Evolutionary conservation across 1,284 basidiomycete species (phyloP), one percentile per base, ranked within the genome.

Genomic region (Neotropicomus parvogracilis): DNA sequence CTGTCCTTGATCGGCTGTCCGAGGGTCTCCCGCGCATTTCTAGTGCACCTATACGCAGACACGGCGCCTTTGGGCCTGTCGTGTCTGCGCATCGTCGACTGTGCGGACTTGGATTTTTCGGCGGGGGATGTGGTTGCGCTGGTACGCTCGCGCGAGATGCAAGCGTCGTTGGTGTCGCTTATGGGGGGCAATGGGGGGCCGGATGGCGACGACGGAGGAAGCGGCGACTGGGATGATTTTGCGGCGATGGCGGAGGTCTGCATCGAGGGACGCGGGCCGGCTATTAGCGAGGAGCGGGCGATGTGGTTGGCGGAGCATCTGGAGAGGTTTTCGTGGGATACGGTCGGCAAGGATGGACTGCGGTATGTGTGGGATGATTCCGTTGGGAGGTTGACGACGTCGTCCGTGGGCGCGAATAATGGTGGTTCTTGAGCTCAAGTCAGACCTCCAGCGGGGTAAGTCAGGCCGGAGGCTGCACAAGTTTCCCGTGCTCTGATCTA

Each of bases 281-380:
- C 36, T 7, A 55, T 54, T 13, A 54, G 36, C 12, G 20, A 14
- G 7, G 24, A 50, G 13, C 45, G 34, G 33, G 55, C 40, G 10
- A 40, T 2, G 14, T 51, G 54, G 55, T 13, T 55, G 21, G 44
- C 44, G 7, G 35, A 39, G 19, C 55, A 54, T 36, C 41, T 54
- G 24, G 29, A n/a, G 4, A 26, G 12, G n/a, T 54, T 54, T 10
- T 28, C 29, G 20, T 57, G 54, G 53, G 43, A 54, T 17, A 54
- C 55, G 1, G 19, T 57, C 14, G 45, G 52, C 0, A 55, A 7
- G 28, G 42, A 55, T 24, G 55, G 54, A 0, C 5, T 40, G 21
- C 52, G 40, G 35, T 54, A 57, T 14, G 12, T 39, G 32, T 54
- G 53, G 53, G 45, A 54, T 21, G 44, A 20, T 13, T 27, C 27